phyloP scores from a whole-genome alignment of 2,329 filamentous ascomycete species.

The Cylindrodendrum hubeiense region DNA sequence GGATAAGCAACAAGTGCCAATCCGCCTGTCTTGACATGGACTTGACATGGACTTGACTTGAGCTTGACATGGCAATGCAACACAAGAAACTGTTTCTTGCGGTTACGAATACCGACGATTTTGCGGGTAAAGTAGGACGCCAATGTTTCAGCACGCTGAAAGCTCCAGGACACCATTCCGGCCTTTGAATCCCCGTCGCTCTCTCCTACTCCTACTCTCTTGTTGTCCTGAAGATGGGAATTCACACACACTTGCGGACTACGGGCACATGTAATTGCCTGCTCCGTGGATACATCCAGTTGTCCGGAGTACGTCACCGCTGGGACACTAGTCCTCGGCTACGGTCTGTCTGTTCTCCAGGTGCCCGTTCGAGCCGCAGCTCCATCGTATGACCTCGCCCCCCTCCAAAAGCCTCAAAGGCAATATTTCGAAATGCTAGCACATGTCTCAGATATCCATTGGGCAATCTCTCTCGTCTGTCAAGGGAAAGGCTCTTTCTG shows the following conservation, averaged over 20 bases:
- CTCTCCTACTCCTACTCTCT: not conserved
- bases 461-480: slow-evolving; percentile 27
- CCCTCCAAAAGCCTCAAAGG: not conserved
- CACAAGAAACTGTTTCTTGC: not conserved
- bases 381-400: slow-evolving; percentile 24
- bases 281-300: not conserved
- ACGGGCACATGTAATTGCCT: slow-evolving; percentile 10
- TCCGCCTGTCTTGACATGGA: not conserved
- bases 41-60: no score
- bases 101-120: not conserved
- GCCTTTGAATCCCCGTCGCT: not conserved
- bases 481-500: slow-evolving; percentile 16
- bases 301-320: slow-evolving; percentile 17
- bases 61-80: slow-evolving; percentile 10
- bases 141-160: not conserved
- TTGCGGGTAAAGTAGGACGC: not conserved
- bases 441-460: slow-evolving; percentile 28
- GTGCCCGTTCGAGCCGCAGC: not conserved
- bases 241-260: not conserved
- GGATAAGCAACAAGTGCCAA: slow-evolving; percentile 1
- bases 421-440: slow-evolving; percentile 8
- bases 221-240: not conserved
- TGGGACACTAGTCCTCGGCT: slow-evolving; percentile 7
- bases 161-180: not conserved
- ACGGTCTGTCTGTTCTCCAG: not conserved